Base-by-base conservation (phyloP, 2,329 filamentous ascomycete genomes). In the Aspergillus arachidicola region DNA sequence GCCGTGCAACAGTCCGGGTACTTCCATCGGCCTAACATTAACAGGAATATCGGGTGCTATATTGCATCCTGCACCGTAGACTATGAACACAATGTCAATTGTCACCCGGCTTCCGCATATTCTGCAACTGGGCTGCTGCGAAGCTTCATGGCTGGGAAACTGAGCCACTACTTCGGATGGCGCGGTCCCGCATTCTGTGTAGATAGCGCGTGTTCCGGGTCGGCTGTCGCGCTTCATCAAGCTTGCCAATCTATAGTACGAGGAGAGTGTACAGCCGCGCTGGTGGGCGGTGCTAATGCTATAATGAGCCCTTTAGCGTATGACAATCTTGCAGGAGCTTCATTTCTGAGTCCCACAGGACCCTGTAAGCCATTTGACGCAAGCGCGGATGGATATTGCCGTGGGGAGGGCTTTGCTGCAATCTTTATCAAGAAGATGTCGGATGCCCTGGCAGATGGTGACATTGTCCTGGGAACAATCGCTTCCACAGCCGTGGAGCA, bases 351-450 rank as follows among this genome's bases (percentile, higher is more conserved):
- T 19, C 74, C 75, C 0, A 81, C 77, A 1, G 83, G 84, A 0
- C 72, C 76, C 10, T 86, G 83, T 59, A 82, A 82, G 56, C 73
- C 81, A 0, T 84, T 83, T 43, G 82, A 84, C 56, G 72, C 73
- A 5, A 67, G 73, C 9, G 84, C 83, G 0, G 81, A 85, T 70
- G 84, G 84, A 0, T 86, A 86, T 64, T 84, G 82, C 62, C 81
- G 84, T 19, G 82, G 77, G 0, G 84, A 86, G 59, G 84, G 78
- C 4, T 75, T 79, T 19, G 82, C 75, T 0, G 71, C 79, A 9
- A 71, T 86, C 5, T 73, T 84, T 4, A 64, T 86, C n/a, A 86
- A 86, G 69, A 70, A 72, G 16, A 67, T 85, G 3, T 72, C 75
- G 1, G 76, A 81, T 62, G 85, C 85, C 1, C 41, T 83, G 14